These are phyloP conservation scores for Synchytrium microbalum DNA, from an alignment of 371 early-diverging fungal species.

Conservation along the genomic window DNA sequence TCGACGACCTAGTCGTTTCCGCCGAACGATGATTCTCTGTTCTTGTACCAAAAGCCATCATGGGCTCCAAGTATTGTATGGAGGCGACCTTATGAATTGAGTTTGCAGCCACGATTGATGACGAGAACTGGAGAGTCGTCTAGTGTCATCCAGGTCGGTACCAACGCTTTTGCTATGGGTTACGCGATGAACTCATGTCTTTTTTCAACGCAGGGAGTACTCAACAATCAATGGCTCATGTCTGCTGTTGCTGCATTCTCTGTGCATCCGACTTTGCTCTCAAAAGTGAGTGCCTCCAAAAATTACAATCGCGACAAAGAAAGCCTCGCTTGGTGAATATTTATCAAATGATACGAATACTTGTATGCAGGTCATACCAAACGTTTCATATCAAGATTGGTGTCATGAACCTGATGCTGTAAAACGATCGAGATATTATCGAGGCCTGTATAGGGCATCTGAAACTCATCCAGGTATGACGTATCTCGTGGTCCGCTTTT, in stretches of 20 bases:
- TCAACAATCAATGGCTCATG: conserved; percentile 30
- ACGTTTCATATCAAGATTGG: neutral
- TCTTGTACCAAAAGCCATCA: neutral
- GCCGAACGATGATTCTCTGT: neutral
- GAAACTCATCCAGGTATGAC: neutral
- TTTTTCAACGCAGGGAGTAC: neutral
- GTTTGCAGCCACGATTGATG: neutral
- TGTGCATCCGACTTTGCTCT: conserved; percentile 36
- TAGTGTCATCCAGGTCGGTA: neutral
- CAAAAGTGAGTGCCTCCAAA: too few species aligned
- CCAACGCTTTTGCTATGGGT: neutral
- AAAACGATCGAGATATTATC: too few species aligned
- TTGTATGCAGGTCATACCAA: neutral
- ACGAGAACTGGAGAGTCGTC: neutral
- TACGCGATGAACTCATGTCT: too few species aligned
- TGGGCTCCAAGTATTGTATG: neutral
- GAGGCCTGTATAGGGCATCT: too few species aligned
- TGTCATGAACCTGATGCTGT: too few species aligned
- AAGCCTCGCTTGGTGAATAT: too few species aligned
- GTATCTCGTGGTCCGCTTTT: too few species aligned
- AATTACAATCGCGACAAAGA: too few species aligned
- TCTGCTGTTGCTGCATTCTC: conserved; percentile 42
- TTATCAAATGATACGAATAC: too few species aligned
- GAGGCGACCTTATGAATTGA: neutral
- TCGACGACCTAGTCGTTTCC: neutral